Conservation (phyloP, 192 early-diverging fungal genomes). For the Endogone sp. region DNA sequence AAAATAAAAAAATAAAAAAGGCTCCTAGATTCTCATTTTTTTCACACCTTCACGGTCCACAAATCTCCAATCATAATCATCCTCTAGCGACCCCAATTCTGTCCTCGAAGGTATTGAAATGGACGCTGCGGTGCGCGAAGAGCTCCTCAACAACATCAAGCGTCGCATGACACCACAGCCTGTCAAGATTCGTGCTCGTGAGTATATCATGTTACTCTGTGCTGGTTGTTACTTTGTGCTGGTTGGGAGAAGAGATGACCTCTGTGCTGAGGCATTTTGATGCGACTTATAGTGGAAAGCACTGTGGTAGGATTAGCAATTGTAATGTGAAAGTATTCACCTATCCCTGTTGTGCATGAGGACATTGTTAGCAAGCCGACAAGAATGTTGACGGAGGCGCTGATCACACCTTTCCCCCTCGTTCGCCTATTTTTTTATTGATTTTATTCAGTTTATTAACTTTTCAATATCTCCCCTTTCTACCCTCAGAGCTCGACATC, state of each 20-base stretch:
- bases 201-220: conserved; percentile 1
- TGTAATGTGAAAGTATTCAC: too few relatives aligned
- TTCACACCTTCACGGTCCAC: neutral
- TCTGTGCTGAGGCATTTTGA: too few relatives aligned
- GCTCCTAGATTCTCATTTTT: neutral
- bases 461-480: conserved; percentile 6
- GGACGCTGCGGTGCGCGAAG: conserved; percentile 53
- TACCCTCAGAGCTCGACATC: conserved; percentile 77
- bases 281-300: too few relatives aligned
- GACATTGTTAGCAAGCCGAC: too few relatives aligned
- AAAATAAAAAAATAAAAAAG: too few relatives aligned
- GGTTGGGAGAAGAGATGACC: too few relatives aligned
- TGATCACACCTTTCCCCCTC: too few relatives aligned
- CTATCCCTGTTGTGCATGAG: too few relatives aligned
- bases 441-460: too few relatives aligned
- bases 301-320: too few relatives aligned
- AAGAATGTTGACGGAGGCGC: neutral
- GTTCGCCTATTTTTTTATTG: too few relatives aligned
- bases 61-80: neutral
- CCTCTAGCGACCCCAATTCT: conserved; percentile 70
- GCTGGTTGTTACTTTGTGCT: too few relatives aligned
- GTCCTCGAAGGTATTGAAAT: conserved; percentile 83
- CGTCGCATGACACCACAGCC: conserved; percentile 94
- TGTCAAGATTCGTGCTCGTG: conserved; percentile 89
- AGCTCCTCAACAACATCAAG: conserved; percentile 80